These are phyloP conservation scores for Pseudocercospora ulei DNA, from an alignment of 2,329 filamentous ascomycete genomes.

Conservation along the genomic window DNA sequence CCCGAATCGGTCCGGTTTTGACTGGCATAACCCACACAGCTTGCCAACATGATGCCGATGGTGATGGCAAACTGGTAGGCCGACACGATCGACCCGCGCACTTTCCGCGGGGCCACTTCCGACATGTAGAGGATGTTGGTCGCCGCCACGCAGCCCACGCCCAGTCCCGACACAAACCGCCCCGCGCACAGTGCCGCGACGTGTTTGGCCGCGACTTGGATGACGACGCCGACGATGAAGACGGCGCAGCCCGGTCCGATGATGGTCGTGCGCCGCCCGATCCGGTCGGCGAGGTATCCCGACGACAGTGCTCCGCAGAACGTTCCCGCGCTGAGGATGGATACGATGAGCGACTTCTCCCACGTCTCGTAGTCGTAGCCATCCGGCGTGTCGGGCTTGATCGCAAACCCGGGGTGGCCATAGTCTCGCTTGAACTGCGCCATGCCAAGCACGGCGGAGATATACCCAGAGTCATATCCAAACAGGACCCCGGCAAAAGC, in stretches of 20 bases:
- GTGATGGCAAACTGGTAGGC: constrained; percentile 79
- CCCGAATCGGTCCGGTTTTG: constrained; percentile 52
- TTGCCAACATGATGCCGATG: constrained; percentile 65
- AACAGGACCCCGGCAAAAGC: constrained; percentile 54
- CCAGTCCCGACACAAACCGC: constrained; percentile 63
- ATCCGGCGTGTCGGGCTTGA: constrained; percentile 15
- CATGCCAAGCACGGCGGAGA: constrained; percentile 46
- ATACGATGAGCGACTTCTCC: constrained; percentile 54
- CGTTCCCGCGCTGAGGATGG: constrained; percentile 65
- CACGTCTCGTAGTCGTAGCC: constrained; percentile 29
- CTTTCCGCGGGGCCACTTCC: constrained; percentile 49
- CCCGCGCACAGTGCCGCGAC: constrained; percentile 60
- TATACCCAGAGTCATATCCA: constrained; percentile 51
- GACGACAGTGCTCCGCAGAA: constrained; percentile 60
- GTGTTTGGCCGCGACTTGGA: constrained; percentile 52
- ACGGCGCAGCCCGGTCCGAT: constrained; percentile 51
- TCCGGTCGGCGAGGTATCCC: constrained; percentile 51
- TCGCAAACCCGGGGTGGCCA: constrained; percentile 22
- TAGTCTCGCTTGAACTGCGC: constrained; percentile 40
- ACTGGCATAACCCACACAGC: constrained; percentile 64
- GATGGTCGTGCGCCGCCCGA: constrained; percentile 57
- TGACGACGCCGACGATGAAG: constrained; percentile 48
- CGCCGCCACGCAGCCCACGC: constrained; percentile 63
- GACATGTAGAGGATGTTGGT: constrained; percentile 44
- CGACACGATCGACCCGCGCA: constrained; percentile 67